Evolutionary conservation across 257 asterid species (phyloP).

Genomic region (Jacaranda mimosifolia): DNA sequence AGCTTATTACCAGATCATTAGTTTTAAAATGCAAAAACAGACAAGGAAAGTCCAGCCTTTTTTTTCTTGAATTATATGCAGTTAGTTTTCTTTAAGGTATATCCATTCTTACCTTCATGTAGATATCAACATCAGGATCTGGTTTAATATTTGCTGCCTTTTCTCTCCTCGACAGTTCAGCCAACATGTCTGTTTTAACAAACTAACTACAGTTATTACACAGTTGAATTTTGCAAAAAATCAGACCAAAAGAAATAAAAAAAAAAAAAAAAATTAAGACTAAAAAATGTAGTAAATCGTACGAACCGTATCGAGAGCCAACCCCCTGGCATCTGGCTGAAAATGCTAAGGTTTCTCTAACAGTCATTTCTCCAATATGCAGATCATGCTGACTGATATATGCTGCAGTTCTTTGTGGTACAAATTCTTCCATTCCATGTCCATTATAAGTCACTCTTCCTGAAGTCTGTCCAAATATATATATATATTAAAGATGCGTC

Average conservation of each 20-base stretch:
- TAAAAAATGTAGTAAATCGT: not conserved
- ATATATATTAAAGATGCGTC: not conserved
- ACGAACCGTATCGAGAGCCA: constrained; percentile 73
- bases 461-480: constrained; percentile 37
- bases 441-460: constrained; percentile 70
- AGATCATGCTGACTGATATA: constrained; percentile 73
- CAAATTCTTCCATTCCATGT: constrained; percentile 62
- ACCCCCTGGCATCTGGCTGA: constrained; percentile 84
- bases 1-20: constrained; percentile 1
- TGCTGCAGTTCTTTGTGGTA: constrained; percentile 70
- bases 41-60: not conserved
- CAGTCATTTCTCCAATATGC: constrained; percentile 84
- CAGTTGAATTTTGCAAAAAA: not conserved
- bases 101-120: constrained; percentile 58
- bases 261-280: too few relatives aligned
- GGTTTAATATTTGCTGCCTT: constrained; percentile 67
- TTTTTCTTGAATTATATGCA: too few relatives aligned
- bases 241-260: not conserved
- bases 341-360: constrained; percentile 73
- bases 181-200: constrained; percentile 71
- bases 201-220: not conserved
- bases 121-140: constrained; percentile 62
- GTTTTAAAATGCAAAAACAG: not conserved
- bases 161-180: constrained; percentile 64
- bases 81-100: too few relatives aligned